Conservation (phyloP, 805 yeast genomes). For the Saccharomycopsis amapae region DNA sequence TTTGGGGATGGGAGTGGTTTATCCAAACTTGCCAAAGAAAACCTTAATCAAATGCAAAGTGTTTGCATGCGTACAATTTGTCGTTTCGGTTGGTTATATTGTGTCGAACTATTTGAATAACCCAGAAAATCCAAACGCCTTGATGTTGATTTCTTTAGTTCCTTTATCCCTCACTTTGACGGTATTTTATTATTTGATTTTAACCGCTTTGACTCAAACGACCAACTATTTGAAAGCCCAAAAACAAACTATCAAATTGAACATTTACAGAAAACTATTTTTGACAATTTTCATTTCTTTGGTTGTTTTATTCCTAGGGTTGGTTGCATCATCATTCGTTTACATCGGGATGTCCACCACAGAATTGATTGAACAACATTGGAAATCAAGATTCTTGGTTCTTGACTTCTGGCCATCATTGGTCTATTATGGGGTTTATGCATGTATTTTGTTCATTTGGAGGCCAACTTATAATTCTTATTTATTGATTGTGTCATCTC, state of each 20-base stretch:
- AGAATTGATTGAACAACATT: conserved; percentile 74
- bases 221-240: conserved; percentile 69
- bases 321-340: conserved; percentile 61
- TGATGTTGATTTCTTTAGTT: conserved; percentile 52
- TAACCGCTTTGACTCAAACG: conserved; percentile 68
- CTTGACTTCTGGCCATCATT: conserved; percentile 94
- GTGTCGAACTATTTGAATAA: conserved; percentile 46
- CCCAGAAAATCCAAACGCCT: conserved; percentile 41
- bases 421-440: conserved; percentile 76
- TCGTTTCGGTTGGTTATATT: conserved; percentile 46
- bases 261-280: conserved; percentile 76
- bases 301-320: conserved; percentile 61
- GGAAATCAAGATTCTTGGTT: conserved; percentile 87
- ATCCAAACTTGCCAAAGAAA: conserved; percentile 70
- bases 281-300: conserved; percentile 67
- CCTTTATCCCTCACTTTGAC: conserved; percentile 69
- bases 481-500: conserved; percentile 90
- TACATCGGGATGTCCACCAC: conserved; percentile 67
- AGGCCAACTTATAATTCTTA: conserved; percentile 95
- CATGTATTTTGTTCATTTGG: conserved; percentile 86
- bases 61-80: conserved; percentile 50
- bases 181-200: conserved; percentile 65
- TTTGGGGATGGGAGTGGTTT: conserved; percentile 91
- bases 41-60: conserved; percentile 65
- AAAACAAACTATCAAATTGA: conserved; percentile 84